A percentile compares a stretch with the other conserved stretches of the same genome.
These are phyloP conservation scores for Smallanthus sonchifolius DNA, from an alignment of 129 eudicot species.

Conservation along the genomic window DNA sequence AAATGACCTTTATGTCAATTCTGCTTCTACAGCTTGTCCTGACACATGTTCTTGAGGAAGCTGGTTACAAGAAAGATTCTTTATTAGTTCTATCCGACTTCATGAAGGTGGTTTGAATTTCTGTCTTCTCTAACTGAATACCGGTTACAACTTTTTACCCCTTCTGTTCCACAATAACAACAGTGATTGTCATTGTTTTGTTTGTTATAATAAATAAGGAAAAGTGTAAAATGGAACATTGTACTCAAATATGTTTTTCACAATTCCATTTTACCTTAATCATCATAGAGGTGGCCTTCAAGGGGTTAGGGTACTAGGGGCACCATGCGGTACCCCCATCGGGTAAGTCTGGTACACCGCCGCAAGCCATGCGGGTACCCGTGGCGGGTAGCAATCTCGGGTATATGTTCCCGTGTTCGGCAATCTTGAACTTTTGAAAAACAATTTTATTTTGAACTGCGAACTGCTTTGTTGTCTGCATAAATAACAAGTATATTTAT, in stretches of 20 bases:
- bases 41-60: slow-evolving; percentile 84
- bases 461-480: no score
- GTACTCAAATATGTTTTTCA: background rate
- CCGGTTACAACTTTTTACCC: background rate
- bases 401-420: no score
- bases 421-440: no score
- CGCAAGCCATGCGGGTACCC: no score
- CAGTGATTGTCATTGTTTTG: background rate
- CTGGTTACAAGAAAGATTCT: slow-evolving; percentile 82
- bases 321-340: no score
- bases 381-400: no score
- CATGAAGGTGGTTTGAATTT: slow-evolving; percentile 55
- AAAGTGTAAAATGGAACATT: background rate
- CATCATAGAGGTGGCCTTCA: background rate
- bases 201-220: background rate
- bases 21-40: slow-evolving; percentile 56
- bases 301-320: no score
- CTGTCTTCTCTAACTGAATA: background rate
- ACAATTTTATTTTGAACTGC: no score
- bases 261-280: background rate
- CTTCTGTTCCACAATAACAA: background rate
- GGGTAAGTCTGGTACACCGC: no score
- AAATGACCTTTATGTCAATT: background rate
- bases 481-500: no score
- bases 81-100: slow-evolving; percentile 63